Conservation (phyloP, 148 eudicot species). For the Vaccinium macrocarpon region DNA sequence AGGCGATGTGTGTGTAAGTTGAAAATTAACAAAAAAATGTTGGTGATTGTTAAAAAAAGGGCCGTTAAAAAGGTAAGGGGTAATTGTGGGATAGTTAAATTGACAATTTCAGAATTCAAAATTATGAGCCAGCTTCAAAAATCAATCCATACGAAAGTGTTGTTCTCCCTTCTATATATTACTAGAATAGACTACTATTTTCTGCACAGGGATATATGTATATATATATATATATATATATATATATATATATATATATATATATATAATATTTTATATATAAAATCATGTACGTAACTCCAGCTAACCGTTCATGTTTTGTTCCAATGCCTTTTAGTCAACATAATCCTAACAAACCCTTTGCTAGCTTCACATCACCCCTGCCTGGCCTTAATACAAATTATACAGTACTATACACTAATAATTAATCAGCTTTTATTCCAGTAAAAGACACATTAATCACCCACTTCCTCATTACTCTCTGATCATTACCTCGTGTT, state of each 20-base stretch:
- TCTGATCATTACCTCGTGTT: constrained; percentile 23
- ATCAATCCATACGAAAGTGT: too few species aligned
- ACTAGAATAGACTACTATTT: background rate
- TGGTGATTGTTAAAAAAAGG: too few species aligned
- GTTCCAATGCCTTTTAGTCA: constrained; percentile 42
- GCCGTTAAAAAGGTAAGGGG: too few species aligned
- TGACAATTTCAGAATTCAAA: too few species aligned
- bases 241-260: background rate
- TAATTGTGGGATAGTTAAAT: too few species aligned
- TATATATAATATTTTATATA: background rate
- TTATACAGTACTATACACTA: constrained; percentile 1
- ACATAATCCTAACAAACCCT: constrained; percentile 57
- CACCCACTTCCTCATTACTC: background rate
- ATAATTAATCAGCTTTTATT: constrained; percentile 2
- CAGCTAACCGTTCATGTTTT: constrained; percentile 42
- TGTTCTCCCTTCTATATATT: too few species aligned
- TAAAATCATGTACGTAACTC: constrained; percentile 37
- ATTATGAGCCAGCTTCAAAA: too few species aligned
- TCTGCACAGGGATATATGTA: background rate
- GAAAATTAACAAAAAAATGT: too few species aligned
- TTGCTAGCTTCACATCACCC: constrained; percentile 21
- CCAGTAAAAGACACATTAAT: background rate
- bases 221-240: background rate
- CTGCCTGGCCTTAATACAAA: background rate
- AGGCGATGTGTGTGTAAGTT: too few species aligned